A percentile compares a stretch with the other conserved stretches of the same genome.
Evolutionary conservation across 306 rosid species (phyloP).

Genomic region (Carpinus fangiana): DNA sequence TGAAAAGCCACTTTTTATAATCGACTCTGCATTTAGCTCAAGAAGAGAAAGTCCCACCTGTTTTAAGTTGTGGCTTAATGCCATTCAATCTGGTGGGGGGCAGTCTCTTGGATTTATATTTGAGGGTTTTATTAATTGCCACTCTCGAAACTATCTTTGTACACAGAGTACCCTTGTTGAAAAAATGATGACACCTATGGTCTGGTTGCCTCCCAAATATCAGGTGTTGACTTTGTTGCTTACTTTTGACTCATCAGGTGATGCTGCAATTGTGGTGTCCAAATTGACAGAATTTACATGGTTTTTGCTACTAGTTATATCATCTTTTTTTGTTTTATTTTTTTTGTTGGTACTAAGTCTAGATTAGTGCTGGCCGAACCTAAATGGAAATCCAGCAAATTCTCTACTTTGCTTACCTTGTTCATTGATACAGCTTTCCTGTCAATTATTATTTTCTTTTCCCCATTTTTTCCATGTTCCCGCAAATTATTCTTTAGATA

Average conservation of each 20-base stretch:
- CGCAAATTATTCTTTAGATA: neutral
- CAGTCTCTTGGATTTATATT: neutral
- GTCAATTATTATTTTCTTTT: too few relatives aligned
- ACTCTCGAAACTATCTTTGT: neutral
- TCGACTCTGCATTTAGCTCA: too few relatives aligned
- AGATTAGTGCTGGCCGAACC: neutral
- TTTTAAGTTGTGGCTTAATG: neutral
- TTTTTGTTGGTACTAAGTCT: too few relatives aligned
- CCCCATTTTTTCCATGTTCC: too few relatives aligned
- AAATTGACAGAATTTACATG: too few relatives aligned
- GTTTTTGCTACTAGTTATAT: neutral
- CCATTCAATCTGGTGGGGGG: slow-evolving; percentile 1
- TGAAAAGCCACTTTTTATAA: neutral
- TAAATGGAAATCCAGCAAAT: neutral
- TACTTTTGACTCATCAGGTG: too few relatives aligned
- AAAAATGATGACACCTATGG: too few relatives aligned
- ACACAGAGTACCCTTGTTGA: too few relatives aligned
- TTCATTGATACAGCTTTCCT: neutral
- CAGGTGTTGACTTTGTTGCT: too few relatives aligned
- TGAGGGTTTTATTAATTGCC: neutral
- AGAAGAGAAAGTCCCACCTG: neutral
- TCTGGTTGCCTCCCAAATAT: too few relatives aligned
- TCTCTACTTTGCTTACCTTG: neutral
- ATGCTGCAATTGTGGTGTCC: too few relatives aligned
- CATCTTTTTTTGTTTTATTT: too few relatives aligned